These are phyloP conservation scores for Fraxinus nigra DNA, from an alignment of 305 asterid genomes.

Conservation along the genomic window DNA sequence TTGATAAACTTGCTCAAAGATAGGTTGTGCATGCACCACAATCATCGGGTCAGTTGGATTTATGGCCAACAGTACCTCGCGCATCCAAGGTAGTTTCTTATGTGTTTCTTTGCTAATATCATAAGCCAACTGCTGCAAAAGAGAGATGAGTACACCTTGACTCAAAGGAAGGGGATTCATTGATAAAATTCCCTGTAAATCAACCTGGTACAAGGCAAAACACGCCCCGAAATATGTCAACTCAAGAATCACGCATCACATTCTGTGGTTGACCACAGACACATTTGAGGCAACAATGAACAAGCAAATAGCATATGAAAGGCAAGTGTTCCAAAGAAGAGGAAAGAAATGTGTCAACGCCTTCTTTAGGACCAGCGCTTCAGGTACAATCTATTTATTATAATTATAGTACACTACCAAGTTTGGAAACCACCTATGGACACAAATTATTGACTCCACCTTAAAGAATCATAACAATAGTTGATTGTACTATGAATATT, in stretches of 20 bases:
- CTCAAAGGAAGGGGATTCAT: conserved; percentile 39
- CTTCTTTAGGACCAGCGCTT: background rate
- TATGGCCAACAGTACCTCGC: conserved; percentile 35
- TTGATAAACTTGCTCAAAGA: conserved; percentile 61
- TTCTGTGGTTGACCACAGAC: background rate
- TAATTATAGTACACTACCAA: background rate
- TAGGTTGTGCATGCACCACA: conserved; percentile 70
- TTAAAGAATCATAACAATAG: background rate
- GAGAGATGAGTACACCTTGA: conserved; percentile 56
- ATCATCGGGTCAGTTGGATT: conserved; percentile 68
- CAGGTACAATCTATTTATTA: background rate
- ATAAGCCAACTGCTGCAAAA: conserved; percentile 47
- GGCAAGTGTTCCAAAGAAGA: background rate
- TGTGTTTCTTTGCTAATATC: conserved; percentile 33
- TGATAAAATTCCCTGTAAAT: conserved; percentile 30
- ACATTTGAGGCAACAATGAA: background rate
- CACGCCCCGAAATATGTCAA: background rate
- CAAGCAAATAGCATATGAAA: background rate
- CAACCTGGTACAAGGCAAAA: conserved; percentile 19
- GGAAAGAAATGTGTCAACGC: background rate
- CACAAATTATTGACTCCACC: background rate
- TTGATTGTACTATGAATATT: background rate
- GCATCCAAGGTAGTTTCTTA: conserved; percentile 47
- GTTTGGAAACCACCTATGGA: background rate
- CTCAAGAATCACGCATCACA: background rate